Conservation (phyloP, 352 stramenopile species). For the Paralagenidium karlingii region DNA sequence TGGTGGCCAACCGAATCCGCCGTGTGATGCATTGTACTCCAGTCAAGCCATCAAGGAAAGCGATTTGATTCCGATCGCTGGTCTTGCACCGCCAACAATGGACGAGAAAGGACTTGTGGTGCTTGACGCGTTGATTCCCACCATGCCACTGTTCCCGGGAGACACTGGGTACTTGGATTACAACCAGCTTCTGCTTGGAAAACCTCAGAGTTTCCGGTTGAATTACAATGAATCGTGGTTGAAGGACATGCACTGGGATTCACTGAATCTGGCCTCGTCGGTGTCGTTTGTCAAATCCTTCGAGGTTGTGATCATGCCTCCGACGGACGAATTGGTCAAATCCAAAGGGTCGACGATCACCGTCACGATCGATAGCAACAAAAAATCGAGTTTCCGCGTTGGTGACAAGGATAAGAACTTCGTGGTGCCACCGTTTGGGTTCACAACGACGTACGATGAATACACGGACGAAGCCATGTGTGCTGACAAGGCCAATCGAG, state of each 20-base stretch:
- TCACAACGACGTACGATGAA: not conserved
- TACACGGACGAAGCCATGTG: too few relatives aligned
- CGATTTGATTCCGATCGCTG: not conserved
- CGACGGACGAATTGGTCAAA: not conserved
- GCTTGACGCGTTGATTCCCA: not conserved
- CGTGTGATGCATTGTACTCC: too few relatives aligned
- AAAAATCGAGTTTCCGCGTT: not conserved
- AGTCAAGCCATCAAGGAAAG: too few relatives aligned
- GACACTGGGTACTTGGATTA: not conserved
- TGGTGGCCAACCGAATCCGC: not conserved
- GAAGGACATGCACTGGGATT: not conserved
- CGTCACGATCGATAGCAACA: not conserved
- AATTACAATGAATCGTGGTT: not conserved
- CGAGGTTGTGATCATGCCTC: not conserved
- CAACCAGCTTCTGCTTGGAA: not conserved
- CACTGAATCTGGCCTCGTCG: not conserved
- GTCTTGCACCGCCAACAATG: not conserved
- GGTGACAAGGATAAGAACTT: not conserved
- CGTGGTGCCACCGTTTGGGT: not conserved
- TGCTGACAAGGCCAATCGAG: too few relatives aligned
- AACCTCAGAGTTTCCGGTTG: not conserved
- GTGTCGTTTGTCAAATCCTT: not conserved
- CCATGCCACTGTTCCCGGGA: not conserved
- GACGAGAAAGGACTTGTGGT: not conserved
- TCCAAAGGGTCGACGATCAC: too few relatives aligned